Evolutionary conservation across 257 asterid species (phyloP).

Genomic region (Ehretia macrophylla): DNA sequence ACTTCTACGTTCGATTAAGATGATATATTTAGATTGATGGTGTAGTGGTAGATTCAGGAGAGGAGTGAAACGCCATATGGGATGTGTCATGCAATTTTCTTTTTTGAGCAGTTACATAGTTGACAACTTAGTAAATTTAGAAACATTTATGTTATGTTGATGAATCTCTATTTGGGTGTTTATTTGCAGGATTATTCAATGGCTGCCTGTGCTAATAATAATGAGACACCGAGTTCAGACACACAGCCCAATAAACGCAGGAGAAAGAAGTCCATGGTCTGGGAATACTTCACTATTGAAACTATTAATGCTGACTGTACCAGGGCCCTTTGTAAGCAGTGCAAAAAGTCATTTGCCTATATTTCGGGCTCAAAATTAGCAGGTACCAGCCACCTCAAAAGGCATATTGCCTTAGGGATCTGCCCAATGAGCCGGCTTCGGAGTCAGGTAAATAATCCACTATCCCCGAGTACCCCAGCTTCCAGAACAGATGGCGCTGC

Average conservation of each 20-base stretch:
- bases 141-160: too few species aligned
- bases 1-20: too few species aligned
- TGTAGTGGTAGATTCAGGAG: too few species aligned
- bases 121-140: too few species aligned
- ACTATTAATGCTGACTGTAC: constrained; percentile 40
- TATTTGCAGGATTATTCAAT: constrained; percentile 15
- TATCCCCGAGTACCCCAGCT: constrained; percentile 23
- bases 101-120: too few species aligned
- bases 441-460: constrained; percentile 35
- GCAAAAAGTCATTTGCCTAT: constrained; percentile 81
- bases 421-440: constrained; percentile 49
- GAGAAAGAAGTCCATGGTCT: constrained; percentile 77
- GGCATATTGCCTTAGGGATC: constrained; percentile 72
- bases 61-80: too few species aligned
- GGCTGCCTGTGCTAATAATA: constrained; percentile 41
- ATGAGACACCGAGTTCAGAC: constrained; percentile 46
- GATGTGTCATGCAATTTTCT: too few species aligned
- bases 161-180: too few species aligned
- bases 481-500: constrained; percentile 29
- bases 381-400: constrained; percentile 90
- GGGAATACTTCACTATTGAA: constrained; percentile 79
- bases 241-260: constrained; percentile 50
- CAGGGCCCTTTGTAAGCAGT: constrained; percentile 76
- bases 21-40: too few species aligned
- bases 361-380: constrained; percentile 69